phyloP scores from a whole-genome alignment of 768 basidiomycete genomes.

The Lentinus tigrinus region DNA sequence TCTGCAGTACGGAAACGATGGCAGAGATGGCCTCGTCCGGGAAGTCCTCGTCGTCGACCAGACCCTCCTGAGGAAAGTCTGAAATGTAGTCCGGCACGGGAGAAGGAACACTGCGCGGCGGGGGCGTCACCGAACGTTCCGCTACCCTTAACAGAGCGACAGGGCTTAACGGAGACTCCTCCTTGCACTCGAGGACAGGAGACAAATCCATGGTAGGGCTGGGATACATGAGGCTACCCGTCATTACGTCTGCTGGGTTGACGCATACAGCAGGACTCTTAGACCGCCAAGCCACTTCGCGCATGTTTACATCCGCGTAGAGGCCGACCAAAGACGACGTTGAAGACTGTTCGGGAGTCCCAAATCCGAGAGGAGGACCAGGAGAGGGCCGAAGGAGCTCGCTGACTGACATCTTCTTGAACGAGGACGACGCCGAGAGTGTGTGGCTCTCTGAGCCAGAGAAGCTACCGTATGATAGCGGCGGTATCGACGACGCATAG shows the following conservation, averaged over 20 bases:
- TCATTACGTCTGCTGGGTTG: slow-evolving; percentile 40
- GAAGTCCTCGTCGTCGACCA: slow-evolving; percentile 11
- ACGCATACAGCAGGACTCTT: slow-evolving; percentile 29
- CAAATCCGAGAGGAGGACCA: neutral
- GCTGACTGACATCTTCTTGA: neutral
- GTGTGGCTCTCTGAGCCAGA: neutral
- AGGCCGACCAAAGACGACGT: slow-evolving; percentile 23
- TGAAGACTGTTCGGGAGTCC: neutral
- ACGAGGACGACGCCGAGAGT: neutral
- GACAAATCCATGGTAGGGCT: neutral
- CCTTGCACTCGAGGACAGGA: too few species aligned
- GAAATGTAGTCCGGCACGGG: neutral
- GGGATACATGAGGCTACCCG: neutral
- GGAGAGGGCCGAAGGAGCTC: slow-evolving; percentile 6
- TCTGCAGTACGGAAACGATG: slow-evolving; percentile 25
- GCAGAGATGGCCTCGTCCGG: slow-evolving; percentile 24
- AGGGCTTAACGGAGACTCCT: too few species aligned
- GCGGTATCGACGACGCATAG: neutral
- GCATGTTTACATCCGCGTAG: slow-evolving; percentile 36
- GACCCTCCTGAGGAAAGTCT: neutral
- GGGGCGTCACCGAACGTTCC: too few species aligned
- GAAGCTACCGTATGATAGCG: neutral
- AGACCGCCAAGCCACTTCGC: slow-evolving; percentile 21
- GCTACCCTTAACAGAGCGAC: too few species aligned
- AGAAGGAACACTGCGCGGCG: neutral